A percentile compares a stretch with the other conserved stretches of the same genome.
These are phyloP conservation scores for Asclepias syriaca DNA, from an alignment of 257 asterid species.

Conservation along the genomic window DNA sequence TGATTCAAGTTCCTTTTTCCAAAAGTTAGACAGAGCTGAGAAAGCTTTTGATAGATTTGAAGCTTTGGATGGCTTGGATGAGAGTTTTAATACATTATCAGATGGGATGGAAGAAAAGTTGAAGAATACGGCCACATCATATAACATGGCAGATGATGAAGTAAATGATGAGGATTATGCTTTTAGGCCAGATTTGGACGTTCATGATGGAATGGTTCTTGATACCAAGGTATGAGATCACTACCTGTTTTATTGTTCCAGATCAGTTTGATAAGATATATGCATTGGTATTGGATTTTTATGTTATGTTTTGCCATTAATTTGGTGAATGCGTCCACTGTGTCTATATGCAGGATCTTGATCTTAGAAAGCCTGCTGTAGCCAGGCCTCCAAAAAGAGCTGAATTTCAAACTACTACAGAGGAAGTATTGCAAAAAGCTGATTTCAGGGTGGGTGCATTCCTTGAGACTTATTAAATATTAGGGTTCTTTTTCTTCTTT, in stretches of 20 bases:
- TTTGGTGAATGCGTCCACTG: conserved; percentile 8
- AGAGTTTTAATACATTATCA: conserved; percentile 29
- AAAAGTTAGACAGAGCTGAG: conserved; percentile 45
- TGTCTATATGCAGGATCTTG: conserved; percentile 64
- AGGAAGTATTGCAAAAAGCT: conserved; percentile 74
- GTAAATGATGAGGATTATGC: conserved; percentile 46
- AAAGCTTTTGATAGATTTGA: conserved; percentile 34
- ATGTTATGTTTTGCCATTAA: background rate
- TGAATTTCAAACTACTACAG: conserved; percentile 72
- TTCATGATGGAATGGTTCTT: conserved; percentile 48
- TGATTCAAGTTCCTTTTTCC: conserved; percentile 35
- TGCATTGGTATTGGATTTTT: background rate
- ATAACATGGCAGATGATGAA: conserved; percentile 59
- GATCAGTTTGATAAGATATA: background rate
- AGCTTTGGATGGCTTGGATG: conserved; percentile 35
- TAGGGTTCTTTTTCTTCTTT: background rate
- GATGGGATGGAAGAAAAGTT: conserved; percentile 66
- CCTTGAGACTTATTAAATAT: conserved; percentile 6
- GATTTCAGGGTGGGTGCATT: conserved; percentile 83
- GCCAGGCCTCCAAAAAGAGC: conserved; percentile 47
- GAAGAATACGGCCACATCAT: conserved; percentile 63
- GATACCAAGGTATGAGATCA: conserved; percentile 51
- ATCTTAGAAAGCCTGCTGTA: conserved; percentile 63
- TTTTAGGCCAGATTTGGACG: conserved; percentile 67
- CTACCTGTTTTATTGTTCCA: background rate